Evolutionary conservation across 768 basidiomycete species (phyloP).

Genomic region (Phanerochaete sordida): DNA sequence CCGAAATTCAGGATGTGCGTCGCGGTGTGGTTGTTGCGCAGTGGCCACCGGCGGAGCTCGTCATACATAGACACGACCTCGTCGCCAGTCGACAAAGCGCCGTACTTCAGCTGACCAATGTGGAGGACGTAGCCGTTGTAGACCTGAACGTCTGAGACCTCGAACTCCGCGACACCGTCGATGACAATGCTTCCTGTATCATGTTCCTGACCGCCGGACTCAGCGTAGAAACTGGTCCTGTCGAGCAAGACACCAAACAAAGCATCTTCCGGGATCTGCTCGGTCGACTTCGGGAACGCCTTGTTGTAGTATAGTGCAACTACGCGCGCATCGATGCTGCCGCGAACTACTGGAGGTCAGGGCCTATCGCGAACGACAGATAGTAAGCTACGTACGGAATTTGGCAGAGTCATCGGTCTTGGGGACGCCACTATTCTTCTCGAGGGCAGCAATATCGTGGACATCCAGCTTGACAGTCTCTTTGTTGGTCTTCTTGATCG

Average conservation of each 20-base stretch:
- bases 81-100: conserved; percentile 72
- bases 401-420: conserved; percentile 94
- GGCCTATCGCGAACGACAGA: neutral
- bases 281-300: conserved; percentile 67
- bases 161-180: conserved; percentile 88
- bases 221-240: conserved; percentile 94
- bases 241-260: conserved; percentile 87
- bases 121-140: conserved; percentile 97
- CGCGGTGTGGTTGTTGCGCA: conserved; percentile 97
- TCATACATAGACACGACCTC: conserved; percentile 89
- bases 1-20: conserved; percentile 97
- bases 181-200: conserved; percentile 95
- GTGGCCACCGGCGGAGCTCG: conserved; percentile 91
- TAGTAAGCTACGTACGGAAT: conserved; percentile 61
- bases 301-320: conserved; percentile 85
- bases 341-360: conserved; percentile 56
- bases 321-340: conserved; percentile 71
- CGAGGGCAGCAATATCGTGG: conserved; percentile 86
- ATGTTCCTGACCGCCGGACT: conserved; percentile 95
- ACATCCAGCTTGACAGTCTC: conserved; percentile 91
- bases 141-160: conserved; percentile 89
- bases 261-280: conserved; percentile 56
- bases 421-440: conserved; percentile 69
- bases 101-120: conserved; percentile 88
- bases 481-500: conserved; percentile 61